Conservation (phyloP, 129 eudicot species). For the Rutidosis leptorrhynchoides region DNA sequence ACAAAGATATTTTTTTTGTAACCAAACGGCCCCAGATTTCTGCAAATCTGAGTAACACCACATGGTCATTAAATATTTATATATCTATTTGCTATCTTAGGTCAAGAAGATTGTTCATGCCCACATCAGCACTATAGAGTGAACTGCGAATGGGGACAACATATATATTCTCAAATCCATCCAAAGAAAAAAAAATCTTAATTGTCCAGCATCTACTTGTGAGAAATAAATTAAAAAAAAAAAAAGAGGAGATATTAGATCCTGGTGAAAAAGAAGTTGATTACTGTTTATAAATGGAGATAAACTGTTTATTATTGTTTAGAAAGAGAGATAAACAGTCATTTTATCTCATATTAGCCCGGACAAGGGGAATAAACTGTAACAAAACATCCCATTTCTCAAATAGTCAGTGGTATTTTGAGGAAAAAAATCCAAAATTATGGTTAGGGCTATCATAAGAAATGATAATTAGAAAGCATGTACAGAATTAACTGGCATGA, state of each 20-base stretch:
- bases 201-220: background rate
- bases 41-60: background rate
- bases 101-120: background rate
- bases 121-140: background rate
- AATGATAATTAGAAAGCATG: background rate
- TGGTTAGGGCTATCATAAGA: background rate
- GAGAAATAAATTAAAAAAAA: background rate
- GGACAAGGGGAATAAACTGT: background rate
- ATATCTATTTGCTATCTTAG: background rate
- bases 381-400: background rate
- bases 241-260: background rate
- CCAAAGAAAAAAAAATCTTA: background rate
- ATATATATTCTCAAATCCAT: background rate
- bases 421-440: background rate
- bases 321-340: too few relatives aligned
- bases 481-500: background rate
- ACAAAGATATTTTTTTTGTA: too few relatives aligned
- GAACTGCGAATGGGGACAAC: background rate
- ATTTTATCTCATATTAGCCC: constrained; percentile 28
- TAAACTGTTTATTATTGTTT: too few relatives aligned
- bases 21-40: too few relatives aligned
- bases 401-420: background rate
- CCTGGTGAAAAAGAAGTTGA: too few relatives aligned
- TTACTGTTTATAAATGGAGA: too few relatives aligned
- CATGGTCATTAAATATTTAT: background rate